Conservation (phyloP, 257 asterid genomes). For the Forsythia suspensa region DNA sequence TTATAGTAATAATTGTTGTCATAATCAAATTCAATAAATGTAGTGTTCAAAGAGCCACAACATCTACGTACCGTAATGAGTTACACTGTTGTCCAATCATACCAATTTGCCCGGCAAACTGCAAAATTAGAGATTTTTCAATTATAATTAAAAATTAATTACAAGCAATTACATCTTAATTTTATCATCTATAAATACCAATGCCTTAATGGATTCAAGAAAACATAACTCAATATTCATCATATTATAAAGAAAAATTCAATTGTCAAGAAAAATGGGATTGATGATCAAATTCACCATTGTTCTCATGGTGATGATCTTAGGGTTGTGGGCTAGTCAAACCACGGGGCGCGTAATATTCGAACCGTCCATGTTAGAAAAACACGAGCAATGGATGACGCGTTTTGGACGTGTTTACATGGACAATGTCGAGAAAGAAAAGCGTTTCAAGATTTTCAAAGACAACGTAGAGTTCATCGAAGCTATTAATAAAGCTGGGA, state of each 20-base stretch:
- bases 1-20: background rate
- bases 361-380: slow-evolving; percentile 18
- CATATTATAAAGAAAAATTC: background rate
- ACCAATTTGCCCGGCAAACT: slow-evolving; percentile 28
- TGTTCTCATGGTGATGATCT: slow-evolving; percentile 17
- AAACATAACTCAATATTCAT: background rate
- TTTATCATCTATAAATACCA: slow-evolving; percentile 17
- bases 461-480: slow-evolving; percentile 22
- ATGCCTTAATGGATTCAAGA: background rate
- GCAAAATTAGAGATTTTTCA: background rate
- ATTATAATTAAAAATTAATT: too few species aligned
- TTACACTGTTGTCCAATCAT: background rate
- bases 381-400: slow-evolving; percentile 28
- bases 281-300: slow-evolving; percentile 8
- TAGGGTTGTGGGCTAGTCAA: slow-evolving; percentile 13
- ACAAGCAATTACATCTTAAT: too few species aligned
- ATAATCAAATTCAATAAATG: background rate
- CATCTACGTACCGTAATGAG: background rate
- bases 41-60: background rate
- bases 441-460: slow-evolving; percentile 19
- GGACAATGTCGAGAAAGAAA: slow-evolving; percentile 4
- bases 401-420: slow-evolving; percentile 2
- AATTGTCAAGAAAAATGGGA: too few species aligned
- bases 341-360: slow-evolving; percentile 20
- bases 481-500: slow-evolving; percentile 13